Conservation (phyloP, 768 basidiomycete genomes). For the Naganishia antarctica region DNA sequence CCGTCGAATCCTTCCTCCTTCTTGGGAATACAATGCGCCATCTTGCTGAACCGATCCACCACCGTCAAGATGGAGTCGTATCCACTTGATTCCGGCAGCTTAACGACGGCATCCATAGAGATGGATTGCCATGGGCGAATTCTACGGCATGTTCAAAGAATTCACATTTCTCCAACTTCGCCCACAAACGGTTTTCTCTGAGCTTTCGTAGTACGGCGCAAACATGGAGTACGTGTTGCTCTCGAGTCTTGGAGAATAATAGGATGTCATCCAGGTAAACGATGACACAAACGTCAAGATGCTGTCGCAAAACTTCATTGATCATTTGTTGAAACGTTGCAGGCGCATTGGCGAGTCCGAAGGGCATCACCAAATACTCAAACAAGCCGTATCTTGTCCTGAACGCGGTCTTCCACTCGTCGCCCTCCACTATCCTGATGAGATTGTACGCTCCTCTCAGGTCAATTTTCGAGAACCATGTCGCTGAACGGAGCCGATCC, state of each 20-base stretch:
- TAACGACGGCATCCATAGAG: conserved; percentile 51
- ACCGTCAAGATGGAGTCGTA: conserved; percentile 52
- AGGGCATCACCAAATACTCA: conserved; percentile 25
- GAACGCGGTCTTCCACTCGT: conserved; percentile 33
- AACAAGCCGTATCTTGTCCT: conserved; percentile 28
- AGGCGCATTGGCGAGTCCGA: conserved; percentile 28
- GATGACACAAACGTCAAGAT: background rate
- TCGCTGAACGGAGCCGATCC: background rate
- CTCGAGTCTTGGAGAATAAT: background rate
- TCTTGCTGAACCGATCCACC: conserved; percentile 52
- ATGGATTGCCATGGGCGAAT: conserved; percentile 50
- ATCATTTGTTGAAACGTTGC: conserved; percentile 30
- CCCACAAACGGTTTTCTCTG: conserved; percentile 24
- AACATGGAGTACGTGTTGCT: conserved; percentile 27
- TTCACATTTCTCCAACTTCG: conserved; percentile 34
- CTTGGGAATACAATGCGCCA: conserved; percentile 53
- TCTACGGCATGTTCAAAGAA: conserved; percentile 29
- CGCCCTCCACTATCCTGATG: conserved; percentile 20
- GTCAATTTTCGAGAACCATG: conserved; percentile 24
- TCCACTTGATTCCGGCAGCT: conserved; percentile 43
- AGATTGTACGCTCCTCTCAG: conserved; percentile 30
- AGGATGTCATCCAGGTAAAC: conserved; percentile 6
- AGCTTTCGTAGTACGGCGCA: conserved; percentile 31
- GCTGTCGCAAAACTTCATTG: conserved; percentile 25
- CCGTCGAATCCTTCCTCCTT: conserved; percentile 40